phyloP scores from a whole-genome alignment of 805 yeast genomes.

The Ogataea paradorogensis region DNA sequence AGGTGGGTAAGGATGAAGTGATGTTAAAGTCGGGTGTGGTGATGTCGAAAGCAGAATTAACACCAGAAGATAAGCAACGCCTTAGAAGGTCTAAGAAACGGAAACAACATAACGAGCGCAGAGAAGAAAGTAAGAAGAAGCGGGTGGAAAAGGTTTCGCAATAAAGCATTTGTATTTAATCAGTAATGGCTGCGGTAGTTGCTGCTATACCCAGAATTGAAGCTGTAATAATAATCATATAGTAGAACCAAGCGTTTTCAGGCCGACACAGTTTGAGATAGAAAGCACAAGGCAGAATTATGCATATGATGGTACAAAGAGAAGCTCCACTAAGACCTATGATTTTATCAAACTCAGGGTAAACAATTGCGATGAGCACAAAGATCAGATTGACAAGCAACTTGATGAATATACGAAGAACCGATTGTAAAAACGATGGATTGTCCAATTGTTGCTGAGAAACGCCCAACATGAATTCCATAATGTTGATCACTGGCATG shows the following conservation, averaged over 20 bases:
- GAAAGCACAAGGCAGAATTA: conserved; percentile 75
- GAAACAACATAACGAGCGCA: conserved; percentile 42
- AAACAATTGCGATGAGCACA: conserved; percentile 61
- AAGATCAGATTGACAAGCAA: conserved; percentile 58
- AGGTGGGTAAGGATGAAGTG: conserved; percentile 54
- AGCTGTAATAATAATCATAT: conserved; percentile 46
- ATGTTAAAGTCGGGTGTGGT: conserved; percentile 74
- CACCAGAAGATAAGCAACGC: conserved; percentile 82
- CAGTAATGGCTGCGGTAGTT: conserved; percentile 51
- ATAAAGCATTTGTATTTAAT: conserved; percentile 6
- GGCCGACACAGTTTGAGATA: conserved; percentile 61
- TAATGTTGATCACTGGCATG: conserved; percentile 76
- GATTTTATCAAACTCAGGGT: conserved; percentile 82
- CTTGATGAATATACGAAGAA: conserved; percentile 32
- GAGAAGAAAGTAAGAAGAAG: conserved; percentile 31
- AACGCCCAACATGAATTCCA: conserved; percentile 46
- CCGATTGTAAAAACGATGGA: conserved; percentile 10
- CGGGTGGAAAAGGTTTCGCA: conserved; percentile 19
- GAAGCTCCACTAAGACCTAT: conserved; percentile 85
- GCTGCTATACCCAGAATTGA: conserved; percentile 54
- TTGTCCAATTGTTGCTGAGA: conserved; percentile 27
- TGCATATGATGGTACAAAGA: conserved; percentile 74
- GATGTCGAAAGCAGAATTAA: conserved; percentile 75
- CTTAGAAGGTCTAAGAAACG: conserved; percentile 84
- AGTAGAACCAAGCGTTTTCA: conserved; percentile 40